Conservation (phyloP, 2,329 filamentous ascomycete species). For the Paraconiothyrium sp. region DNA sequence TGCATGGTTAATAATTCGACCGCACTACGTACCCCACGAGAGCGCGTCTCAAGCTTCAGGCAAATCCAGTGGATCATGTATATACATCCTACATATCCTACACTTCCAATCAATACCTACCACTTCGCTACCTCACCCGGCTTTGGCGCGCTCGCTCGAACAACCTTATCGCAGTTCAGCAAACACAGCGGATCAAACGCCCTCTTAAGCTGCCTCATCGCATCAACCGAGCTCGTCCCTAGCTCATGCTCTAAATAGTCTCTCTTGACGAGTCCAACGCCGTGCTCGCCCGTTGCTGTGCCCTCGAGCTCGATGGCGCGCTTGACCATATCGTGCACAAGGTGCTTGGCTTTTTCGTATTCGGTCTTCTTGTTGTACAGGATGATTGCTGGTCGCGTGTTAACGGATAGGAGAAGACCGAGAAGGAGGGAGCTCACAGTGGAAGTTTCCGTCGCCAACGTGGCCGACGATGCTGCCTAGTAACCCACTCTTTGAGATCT, state of each 20-base stretch:
- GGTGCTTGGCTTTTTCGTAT: slow-evolving; percentile 70
- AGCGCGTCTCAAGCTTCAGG: not conserved
- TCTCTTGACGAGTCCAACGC: slow-evolving; percentile 83
- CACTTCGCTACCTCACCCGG: slow-evolving; percentile 60
- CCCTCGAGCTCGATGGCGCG: slow-evolving; percentile 85
- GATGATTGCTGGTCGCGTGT: slow-evolving; percentile 61
- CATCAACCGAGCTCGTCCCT: slow-evolving; percentile 76
- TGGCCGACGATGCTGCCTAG: slow-evolving; percentile 75
- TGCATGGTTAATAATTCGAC: not conserved
- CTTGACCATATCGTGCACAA: slow-evolving; percentile 88
- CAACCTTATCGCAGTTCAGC: slow-evolving; percentile 72
- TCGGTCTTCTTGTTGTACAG: slow-evolving; percentile 72
- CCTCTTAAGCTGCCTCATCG: slow-evolving; percentile 86
- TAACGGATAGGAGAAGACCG: not conserved
- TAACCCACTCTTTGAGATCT: slow-evolving; percentile 70
- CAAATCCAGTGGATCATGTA: not conserved
- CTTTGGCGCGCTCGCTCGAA: slow-evolving; percentile 63
- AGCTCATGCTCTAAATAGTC: slow-evolving; percentile 84
- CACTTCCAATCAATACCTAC: slow-evolving; percentile 34
- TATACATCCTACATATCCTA: slow-evolving; percentile 12
- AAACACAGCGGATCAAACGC: slow-evolving; percentile 79
- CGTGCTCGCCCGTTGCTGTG: slow-evolving; percentile 86
- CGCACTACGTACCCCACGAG: not conserved
- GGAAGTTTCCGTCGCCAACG: slow-evolving; percentile 79
- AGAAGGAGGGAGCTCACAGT: slow-evolving; percentile 58